Percentiles rank a stretch among this genome's conserved stretches.
phyloP scores from a whole-genome alignment of 306 rosid genomes.

The Urtica urens region DNA sequence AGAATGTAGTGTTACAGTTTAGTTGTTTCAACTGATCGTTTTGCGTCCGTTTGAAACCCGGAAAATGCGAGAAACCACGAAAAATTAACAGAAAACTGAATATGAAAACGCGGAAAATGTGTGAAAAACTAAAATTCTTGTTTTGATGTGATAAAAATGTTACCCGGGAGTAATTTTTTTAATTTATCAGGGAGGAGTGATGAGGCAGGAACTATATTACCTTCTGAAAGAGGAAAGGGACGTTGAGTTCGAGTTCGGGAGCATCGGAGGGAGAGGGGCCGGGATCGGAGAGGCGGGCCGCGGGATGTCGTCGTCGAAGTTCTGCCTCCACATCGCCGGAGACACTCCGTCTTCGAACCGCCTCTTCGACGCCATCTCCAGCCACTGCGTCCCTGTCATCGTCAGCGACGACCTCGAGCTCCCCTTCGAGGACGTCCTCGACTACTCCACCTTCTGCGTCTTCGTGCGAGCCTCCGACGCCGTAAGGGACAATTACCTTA shows the following conservation, averaged over 20 bases:
- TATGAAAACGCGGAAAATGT: too few relatives aligned
- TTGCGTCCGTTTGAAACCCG: too few relatives aligned
- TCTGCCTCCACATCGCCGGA: conserved; percentile 81
- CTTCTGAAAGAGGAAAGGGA: conserved; percentile 82
- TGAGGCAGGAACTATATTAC: conserved; percentile 82
- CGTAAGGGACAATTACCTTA: conserved; percentile 46
- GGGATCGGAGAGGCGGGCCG: conserved; percentile 58
- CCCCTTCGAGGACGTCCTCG: conserved; percentile 73
- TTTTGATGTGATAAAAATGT: too few relatives aligned
- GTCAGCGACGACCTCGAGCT: conserved; percentile 81
- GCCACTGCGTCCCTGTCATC: conserved; percentile 86
- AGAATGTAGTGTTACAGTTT: too few relatives aligned
- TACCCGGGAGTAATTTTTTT: not conserved
- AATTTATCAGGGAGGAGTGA: conserved; percentile 62
- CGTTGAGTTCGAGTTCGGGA: conserved; percentile 67
- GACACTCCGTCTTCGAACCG: conserved; percentile 92
- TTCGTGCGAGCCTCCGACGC: conserved; percentile 52
- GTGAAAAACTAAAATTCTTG: too few relatives aligned
- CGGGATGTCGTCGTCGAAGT: conserved; percentile 81
- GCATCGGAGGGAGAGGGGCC: conserved; percentile 38
- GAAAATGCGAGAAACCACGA: too few relatives aligned
- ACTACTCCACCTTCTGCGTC: conserved; percentile 70
- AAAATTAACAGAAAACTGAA: too few relatives aligned
- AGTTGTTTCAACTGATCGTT: too few relatives aligned
- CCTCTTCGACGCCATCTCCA: conserved; percentile 77